Conservation (phyloP, 2,329 filamentous ascomycete species). For the Cytospora chrysosperma region DNA sequence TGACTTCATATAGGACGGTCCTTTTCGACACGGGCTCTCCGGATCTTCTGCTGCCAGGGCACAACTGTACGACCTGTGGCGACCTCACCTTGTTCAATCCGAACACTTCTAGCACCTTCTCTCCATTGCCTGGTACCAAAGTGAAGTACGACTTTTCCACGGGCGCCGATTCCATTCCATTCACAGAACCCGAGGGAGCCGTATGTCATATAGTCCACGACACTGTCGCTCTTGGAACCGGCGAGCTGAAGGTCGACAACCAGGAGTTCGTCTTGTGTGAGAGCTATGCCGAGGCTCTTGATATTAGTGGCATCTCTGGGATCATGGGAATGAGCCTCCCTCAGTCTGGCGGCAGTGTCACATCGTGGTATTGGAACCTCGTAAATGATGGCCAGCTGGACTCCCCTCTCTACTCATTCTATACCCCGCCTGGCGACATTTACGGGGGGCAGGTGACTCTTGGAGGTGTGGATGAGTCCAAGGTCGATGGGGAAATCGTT, state of each 20-base stretch:
- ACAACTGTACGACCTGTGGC: constrained; percentile 31
- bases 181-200: constrained; percentile 27
- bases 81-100: constrained; percentile 31
- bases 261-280: constrained; percentile 36
- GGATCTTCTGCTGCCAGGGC: constrained; percentile 31
- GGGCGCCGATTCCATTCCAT: constrained; percentile 32
- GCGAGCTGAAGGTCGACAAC: constrained; percentile 24
- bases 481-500: constrained; percentile 32
- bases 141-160: constrained; percentile 29
- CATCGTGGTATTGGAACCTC: constrained; percentile 33
- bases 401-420: constrained; percentile 32
- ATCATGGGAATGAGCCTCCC: constrained; percentile 32
- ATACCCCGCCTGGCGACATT: constrained; percentile 27
- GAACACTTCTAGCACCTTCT: constrained; percentile 32
- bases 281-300: constrained; percentile 31
- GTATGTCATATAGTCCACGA: constrained; percentile 33
- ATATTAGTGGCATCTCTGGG: constrained; percentile 33
- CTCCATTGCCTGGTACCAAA: constrained; percentile 25
- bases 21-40: constrained; percentile 34
- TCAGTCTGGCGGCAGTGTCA: neutral
- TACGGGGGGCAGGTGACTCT: constrained; percentile 34
- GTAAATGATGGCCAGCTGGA: constrained; percentile 29
- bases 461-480: constrained; percentile 33
- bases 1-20: constrained; percentile 28
- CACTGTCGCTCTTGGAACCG: constrained; percentile 30